Percentiles rank a stretch among this genome's conserved stretches.
These are phyloP conservation scores for Hibiscus syriacus DNA, from an alignment of 345 rosid genomes.

Conservation along the genomic window DNA sequence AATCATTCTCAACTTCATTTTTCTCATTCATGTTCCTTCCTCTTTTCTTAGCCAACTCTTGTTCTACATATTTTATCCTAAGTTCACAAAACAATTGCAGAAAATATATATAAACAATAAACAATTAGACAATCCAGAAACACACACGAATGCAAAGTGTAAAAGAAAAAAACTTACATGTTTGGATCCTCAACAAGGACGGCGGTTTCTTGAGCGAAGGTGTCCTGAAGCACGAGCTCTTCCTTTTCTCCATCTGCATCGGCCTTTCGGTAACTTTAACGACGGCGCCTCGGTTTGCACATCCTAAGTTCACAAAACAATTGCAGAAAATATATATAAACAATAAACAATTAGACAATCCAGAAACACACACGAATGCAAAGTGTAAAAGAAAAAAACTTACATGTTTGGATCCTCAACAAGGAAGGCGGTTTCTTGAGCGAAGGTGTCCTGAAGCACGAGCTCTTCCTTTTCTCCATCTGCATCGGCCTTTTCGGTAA, in stretches of 20 bases:
- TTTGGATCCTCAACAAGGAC: constrained; percentile 93
- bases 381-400: too few species aligned
- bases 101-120: not conserved
- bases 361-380: too few species aligned
- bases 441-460: too few species aligned
- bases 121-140: not conserved
- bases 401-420: too few species aligned
- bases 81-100: not conserved
- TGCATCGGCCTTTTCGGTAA: too few species aligned
- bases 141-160: not conserved
- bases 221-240: constrained; percentile 92
- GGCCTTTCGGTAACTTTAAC: constrained; percentile 40
- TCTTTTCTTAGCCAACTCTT: constrained; percentile 82
- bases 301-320: too few species aligned
- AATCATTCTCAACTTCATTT: constrained; percentile 56
- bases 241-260: constrained; percentile 93
- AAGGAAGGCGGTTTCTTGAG: too few species aligned
- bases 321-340: too few species aligned
- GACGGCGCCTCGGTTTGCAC: too few species aligned
- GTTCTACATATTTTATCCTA: constrained; percentile 81
- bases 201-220: constrained; percentile 97
- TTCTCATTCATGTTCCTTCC: constrained; percentile 49
- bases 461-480: too few species aligned
- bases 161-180: constrained; percentile 33
- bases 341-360: too few species aligned